phyloP scores from a whole-genome alignment of 75 land plant species.

The Gnetum montanum region DNA sequence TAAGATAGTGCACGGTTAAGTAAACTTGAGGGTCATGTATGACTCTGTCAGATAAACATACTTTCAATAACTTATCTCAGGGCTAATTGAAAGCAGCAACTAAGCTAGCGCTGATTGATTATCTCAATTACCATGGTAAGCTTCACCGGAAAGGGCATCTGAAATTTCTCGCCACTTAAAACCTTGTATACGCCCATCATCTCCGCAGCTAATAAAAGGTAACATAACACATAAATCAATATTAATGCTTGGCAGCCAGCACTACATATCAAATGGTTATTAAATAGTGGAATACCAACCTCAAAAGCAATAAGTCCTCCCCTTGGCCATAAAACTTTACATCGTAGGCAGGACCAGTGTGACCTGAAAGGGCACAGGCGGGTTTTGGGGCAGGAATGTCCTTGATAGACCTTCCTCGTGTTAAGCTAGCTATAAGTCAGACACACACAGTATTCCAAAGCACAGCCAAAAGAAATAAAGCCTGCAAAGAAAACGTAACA shows the following conservation, averaged over 20 bases:
- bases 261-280: neutral
- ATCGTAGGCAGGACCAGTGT: constrained; percentile 74
- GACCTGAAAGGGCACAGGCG: constrained; percentile 29
- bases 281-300: constrained; percentile 19
- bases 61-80: too few relatives aligned
- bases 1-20: too few relatives aligned
- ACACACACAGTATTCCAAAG: too few relatives aligned
- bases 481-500: neutral
- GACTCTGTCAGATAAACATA: too few relatives aligned
- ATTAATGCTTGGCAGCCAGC: neutral
- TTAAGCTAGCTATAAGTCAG: neutral
- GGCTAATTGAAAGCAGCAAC: too few relatives aligned
- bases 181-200: constrained; percentile 67
- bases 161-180: constrained; percentile 58
- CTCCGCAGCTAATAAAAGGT: constrained; percentile 55
- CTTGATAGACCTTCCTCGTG: neutral
- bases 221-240: constrained; percentile 3
- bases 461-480: neutral
- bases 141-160: neutral
- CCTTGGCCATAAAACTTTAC: constrained; percentile 51
- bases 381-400: constrained; percentile 29
- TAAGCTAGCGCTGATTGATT: neutral
- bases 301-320: constrained; percentile 45
- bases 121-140: neutral
- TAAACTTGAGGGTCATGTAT: too few relatives aligned